Conservation (phyloP, 2,329 filamentous ascomycete species). For the Metarhizium robertsii region DNA sequence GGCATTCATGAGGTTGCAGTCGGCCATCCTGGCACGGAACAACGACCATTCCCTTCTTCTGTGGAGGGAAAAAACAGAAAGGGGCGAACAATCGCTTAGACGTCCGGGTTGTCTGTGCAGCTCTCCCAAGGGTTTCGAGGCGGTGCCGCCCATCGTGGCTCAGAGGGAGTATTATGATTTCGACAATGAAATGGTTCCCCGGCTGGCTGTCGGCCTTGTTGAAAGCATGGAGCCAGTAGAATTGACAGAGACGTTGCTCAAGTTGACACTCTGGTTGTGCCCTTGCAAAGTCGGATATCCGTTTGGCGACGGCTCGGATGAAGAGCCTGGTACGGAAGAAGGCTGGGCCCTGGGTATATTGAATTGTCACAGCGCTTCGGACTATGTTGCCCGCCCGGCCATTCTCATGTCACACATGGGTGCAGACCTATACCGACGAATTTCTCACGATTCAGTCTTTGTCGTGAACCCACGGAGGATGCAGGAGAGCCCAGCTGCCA, state of each 20-base stretch:
- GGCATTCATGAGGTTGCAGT: too few species aligned
- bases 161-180: too few species aligned
- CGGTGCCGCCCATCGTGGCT: too few species aligned
- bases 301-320: background rate
- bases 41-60: too few species aligned
- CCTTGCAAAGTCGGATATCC: background rate
- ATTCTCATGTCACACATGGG: background rate
- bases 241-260: background rate
- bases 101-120: too few species aligned
- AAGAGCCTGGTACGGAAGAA: background rate
- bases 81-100: too few species aligned
- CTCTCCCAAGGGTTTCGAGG: too few species aligned
- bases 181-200: too few species aligned
- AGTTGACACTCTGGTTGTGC: background rate
- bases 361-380: constrained; percentile 1
- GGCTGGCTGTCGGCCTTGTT: too few species aligned
- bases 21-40: too few species aligned
- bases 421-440: background rate
- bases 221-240: background rate
- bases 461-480: background rate
- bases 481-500: background rate
- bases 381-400: background rate
- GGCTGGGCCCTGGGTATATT: background rate
- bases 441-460: background rate
- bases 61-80: too few species aligned